phyloP scores from a whole-genome alignment of 1,284 basidiomycete species.

The Papiliotrema nemorosa region DNA sequence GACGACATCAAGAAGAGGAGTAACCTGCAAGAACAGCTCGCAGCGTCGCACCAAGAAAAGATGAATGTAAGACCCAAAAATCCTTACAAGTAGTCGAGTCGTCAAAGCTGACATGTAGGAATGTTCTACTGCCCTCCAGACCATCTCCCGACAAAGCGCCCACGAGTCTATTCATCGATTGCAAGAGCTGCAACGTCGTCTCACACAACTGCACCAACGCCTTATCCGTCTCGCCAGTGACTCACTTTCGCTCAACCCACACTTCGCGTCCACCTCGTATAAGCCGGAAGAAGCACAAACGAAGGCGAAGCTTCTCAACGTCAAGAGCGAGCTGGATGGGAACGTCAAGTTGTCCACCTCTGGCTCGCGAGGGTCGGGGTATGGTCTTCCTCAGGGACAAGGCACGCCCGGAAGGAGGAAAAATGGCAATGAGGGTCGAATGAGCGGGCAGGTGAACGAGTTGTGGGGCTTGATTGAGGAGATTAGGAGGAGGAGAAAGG shows the following conservation, averaged over 20 bases:
- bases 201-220: slow-evolving; percentile 70
- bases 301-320: slow-evolving; percentile 64
- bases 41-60: slow-evolving; percentile 65
- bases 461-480: slow-evolving; percentile 83
- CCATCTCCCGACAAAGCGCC: no score
- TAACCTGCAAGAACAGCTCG: slow-evolving; percentile 69
- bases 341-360: slow-evolving; percentile 19
- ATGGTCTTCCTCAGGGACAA: slow-evolving; percentile 9
- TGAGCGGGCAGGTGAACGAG: slow-evolving; percentile 67
- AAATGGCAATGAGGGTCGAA: slow-evolving; percentile 42
- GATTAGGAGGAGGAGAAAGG: slow-evolving; percentile 52
- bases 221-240: slow-evolving; percentile 70
- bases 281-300: slow-evolving; percentile 76
- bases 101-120: no score
- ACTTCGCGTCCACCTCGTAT: slow-evolving; percentile 69
- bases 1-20: slow-evolving; percentile 76
- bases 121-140: no score
- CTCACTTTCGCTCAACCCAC: slow-evolving; percentile 73
- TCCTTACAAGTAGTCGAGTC: no score
- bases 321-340: slow-evolving; percentile 67
- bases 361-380: background rate
- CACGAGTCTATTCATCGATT: slow-evolving; percentile 63
- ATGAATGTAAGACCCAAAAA: slow-evolving; percentile 54
- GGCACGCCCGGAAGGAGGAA: slow-evolving; percentile 24
- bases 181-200: slow-evolving; percentile 61